Evolutionary conservation across 805 yeast species (phyloP).

Genomic region (Ogataea pilisensis): DNA sequence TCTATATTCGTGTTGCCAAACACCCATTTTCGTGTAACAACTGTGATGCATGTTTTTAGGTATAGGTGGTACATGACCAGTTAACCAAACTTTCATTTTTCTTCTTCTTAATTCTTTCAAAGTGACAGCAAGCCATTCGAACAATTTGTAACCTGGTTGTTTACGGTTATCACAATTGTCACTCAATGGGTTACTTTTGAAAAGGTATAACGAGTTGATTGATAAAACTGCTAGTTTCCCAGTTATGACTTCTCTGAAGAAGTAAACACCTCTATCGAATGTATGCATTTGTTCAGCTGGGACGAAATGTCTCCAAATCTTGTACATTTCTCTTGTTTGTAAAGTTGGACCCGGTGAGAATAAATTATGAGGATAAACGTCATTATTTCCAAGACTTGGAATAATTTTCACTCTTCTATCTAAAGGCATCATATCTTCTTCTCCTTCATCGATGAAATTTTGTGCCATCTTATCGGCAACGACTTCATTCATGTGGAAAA

Average conservation of each 20-base stretch:
- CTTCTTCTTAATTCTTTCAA: conserved; percentile 69
- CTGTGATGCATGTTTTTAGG: conserved; percentile 70
- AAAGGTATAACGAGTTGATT: conserved; percentile 71
- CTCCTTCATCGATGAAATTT: conserved; percentile 47
- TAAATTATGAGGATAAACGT: conserved; percentile 84
- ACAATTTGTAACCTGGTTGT: conserved; percentile 76
- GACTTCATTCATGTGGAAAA: conserved; percentile 61
- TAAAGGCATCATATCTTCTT: conserved; percentile 24
- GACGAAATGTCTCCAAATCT: conserved; percentile 68
- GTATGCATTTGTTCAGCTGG: conserved; percentile 76
- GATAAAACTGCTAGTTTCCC: conserved; percentile 72
- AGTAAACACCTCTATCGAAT: conserved; percentile 73
- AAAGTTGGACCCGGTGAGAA: conserved; percentile 86
- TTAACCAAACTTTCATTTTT: conserved; percentile 79
- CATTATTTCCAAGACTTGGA: conserved; percentile 82
- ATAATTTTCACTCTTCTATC: conserved; percentile 40
- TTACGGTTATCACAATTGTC: conserved; percentile 70
- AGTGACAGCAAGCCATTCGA: conserved; percentile 74
- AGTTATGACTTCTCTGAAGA: conserved; percentile 74
- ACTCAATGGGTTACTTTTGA: conserved; percentile 73
- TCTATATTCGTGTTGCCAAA: conserved; percentile 81
- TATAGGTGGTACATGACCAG: conserved; percentile 87
- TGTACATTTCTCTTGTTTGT: conserved; percentile 73
- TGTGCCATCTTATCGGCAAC: conserved; percentile 51
- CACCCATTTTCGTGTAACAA: conserved; percentile 69